Percentiles rank a stretch among this genome's conserved stretches.
These are phyloP conservation scores for Colletotrichum cordylinicola DNA, from an alignment of 2,329 filamentous ascomycete genomes.

Conservation along the genomic window DNA sequence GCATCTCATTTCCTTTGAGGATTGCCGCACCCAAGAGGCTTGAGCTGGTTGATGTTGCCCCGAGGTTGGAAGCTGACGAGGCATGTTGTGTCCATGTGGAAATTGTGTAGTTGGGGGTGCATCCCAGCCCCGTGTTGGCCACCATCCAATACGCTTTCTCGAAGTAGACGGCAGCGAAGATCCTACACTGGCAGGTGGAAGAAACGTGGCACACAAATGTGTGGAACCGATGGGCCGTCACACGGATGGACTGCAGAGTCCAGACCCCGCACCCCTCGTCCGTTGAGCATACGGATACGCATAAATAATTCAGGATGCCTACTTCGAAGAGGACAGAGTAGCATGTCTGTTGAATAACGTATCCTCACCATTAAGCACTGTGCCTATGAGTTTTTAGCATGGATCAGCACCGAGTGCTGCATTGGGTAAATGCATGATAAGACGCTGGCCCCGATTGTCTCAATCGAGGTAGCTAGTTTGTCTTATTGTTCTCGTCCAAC, in stretches of 20 bases:
- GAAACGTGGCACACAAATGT: constrained; percentile 22
- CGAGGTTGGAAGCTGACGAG: not conserved
- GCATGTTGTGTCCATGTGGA: not conserved
- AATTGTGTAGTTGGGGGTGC: not conserved
- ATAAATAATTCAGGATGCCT: too few species aligned
- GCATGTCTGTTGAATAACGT: not conserved
- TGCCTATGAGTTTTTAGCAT: not conserved
- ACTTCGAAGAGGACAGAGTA: not conserved
- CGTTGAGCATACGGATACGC: not conserved
- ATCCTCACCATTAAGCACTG: not conserved
- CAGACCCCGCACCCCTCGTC: not conserved
- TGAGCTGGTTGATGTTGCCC: not conserved
- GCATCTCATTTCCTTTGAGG: not conserved
- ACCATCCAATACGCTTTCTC: not conserved
- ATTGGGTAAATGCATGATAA: not conserved
- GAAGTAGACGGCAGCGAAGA: constrained; percentile 3
- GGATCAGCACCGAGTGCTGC: not conserved
- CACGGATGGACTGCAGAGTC: not conserved
- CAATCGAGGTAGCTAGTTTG: not conserved
- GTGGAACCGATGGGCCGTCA: constrained; percentile 21
- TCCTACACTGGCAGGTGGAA: constrained; percentile 20
- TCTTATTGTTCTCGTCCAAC: not conserved
- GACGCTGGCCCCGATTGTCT: not conserved
- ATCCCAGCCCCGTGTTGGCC: not conserved
- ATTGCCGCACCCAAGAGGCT: not conserved